Evolutionary conservation across 768 basidiomycete genomes (phyloP).

Genomic region (Auricularia auricula-judae): DNA sequence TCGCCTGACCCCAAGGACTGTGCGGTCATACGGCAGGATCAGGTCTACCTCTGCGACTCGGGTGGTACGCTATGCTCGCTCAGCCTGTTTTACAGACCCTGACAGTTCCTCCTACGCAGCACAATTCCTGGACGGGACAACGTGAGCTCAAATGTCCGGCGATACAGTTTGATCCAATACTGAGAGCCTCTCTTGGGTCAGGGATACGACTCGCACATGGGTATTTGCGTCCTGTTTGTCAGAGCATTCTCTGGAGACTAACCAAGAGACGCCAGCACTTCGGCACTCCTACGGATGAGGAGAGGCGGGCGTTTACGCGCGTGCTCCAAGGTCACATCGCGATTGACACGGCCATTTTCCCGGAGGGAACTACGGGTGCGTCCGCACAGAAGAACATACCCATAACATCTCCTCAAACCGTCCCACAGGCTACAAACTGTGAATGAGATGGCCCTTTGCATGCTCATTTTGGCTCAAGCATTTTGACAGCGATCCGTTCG

Average conservation of each 20-base stretch:
- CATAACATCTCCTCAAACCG: neutral
- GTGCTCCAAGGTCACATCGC: slow-evolving; percentile 88
- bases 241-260: neutral
- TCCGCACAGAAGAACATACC: slow-evolving; percentile 16
- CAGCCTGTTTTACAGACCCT: neutral
- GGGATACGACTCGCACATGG: slow-evolving; percentile 85
- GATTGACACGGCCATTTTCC: slow-evolving; percentile 78
- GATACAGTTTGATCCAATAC: neutral
- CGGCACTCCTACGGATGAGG: slow-evolving; percentile 69
- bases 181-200: neutral
- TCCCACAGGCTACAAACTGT: slow-evolving; percentile 45
- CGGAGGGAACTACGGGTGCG: slow-evolving; percentile 64
- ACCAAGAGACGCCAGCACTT: slow-evolving; percentile 51
- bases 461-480: neutral
- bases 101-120: slow-evolving; percentile 23
- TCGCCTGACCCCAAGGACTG: slow-evolving; percentile 63
- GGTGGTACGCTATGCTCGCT: slow-evolving; percentile 41
- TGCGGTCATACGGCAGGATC: slow-evolving; percentile 62
- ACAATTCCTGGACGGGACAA: slow-evolving; percentile 89
- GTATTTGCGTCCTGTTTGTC: slow-evolving; percentile 22
- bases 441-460: slow-evolving; percentile 7
- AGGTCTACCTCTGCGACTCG: slow-evolving; percentile 79
- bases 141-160: slow-evolving; percentile 18
- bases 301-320: slow-evolving; percentile 81
- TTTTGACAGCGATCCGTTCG: slow-evolving; percentile 59